phyloP scores from a whole-genome alignment of 495 filamentous ascomycete species.

The Parmelia sp. region DNA sequence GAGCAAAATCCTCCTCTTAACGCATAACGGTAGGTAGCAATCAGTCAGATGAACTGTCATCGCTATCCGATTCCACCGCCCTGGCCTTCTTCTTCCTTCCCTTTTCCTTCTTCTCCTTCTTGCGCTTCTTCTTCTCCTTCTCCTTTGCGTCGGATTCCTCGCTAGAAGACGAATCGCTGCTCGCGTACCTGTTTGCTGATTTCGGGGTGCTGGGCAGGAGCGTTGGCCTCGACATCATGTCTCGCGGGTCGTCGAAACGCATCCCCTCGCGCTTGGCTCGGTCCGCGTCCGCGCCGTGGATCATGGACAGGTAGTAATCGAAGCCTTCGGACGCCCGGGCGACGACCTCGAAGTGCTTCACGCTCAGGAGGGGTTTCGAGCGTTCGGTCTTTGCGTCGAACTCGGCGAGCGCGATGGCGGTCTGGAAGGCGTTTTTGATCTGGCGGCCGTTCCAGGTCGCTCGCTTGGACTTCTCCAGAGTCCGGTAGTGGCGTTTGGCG shows the following conservation, averaged over 20 bases:
- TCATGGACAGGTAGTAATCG: conserved; percentile 9
- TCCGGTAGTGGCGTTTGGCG: background rate
- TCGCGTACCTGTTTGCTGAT: conserved; percentile 3
- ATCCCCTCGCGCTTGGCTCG: conserved; percentile 11
- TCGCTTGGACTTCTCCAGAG: background rate
- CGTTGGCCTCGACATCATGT: background rate
- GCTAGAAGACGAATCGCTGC: conserved; percentile 1
- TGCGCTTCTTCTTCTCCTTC: conserved; percentile 10
- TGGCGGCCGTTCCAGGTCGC: conserved; percentile 42
- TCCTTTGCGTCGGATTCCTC: conserved; percentile 12
- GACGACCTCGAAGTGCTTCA: conserved; percentile 5
- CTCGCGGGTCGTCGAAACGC: conserved; percentile 4
- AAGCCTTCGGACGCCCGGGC: conserved; percentile 9
- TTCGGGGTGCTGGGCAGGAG: background rate
- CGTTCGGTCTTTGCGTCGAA: conserved; percentile 20
- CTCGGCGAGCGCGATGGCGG: conserved; percentile 36
- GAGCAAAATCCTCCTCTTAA: no score
- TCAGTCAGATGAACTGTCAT: background rate
- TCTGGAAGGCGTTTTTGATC: conserved; percentile 43
- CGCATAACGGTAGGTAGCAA: background rate
- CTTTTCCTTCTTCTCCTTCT: conserved; percentile 7
- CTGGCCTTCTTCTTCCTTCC: conserved; percentile 1
- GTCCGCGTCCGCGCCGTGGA: conserved; percentile 11
- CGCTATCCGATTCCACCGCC: conserved; percentile 3
- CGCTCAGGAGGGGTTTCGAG: background rate